These are phyloP conservation scores for Amanita exitialis DNA, from an alignment of 768 basidiomycete species.

Conservation along the genomic window DNA sequence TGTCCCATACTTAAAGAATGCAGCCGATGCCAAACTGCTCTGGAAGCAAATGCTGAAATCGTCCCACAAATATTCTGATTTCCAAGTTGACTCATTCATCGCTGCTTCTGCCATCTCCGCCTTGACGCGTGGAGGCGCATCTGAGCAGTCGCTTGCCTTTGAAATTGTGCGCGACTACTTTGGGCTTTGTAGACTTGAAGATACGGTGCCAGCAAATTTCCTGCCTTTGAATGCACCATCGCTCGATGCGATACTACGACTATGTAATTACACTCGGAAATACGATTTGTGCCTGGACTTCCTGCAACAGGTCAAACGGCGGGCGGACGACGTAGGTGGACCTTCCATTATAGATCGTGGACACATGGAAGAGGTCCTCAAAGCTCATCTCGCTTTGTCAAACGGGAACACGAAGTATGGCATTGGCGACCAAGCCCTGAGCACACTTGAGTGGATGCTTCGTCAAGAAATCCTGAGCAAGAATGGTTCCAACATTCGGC, in stretches of 20 bases:
- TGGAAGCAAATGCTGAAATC: slow-evolving; percentile 59
- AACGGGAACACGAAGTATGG: slow-evolving; percentile 22
- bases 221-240: slow-evolving; percentile 35
- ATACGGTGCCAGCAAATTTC: slow-evolving; percentile 25
- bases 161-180: slow-evolving; percentile 52
- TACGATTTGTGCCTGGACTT: slow-evolving; percentile 43
- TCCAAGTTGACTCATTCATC: slow-evolving; percentile 44
- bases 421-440: slow-evolving; percentile 39
- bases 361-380: slow-evolving; percentile 57
- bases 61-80: slow-evolving; percentile 30
- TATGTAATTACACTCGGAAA: slow-evolving; percentile 43
- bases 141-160: slow-evolving; percentile 61
- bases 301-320: slow-evolving; percentile 47
- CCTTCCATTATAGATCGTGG: slow-evolving; percentile 32
- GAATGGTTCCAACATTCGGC: slow-evolving; percentile 36
- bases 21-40: slow-evolving; percentile 59
- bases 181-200: slow-evolving; percentile 43
- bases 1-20: slow-evolving; percentile 25
- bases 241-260: slow-evolving; percentile 41
- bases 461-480: slow-evolving; percentile 35
- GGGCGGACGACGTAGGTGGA: slow-evolving; percentile 27
- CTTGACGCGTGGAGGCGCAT: slow-evolving; percentile 41
- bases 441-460: slow-evolving; percentile 62
- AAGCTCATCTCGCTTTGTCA: slow-evolving; percentile 31
- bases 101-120: slow-evolving; percentile 43